Base-by-base conservation (phyloP, 306 rosid species). In the Ochetophila trinervis region DNA sequence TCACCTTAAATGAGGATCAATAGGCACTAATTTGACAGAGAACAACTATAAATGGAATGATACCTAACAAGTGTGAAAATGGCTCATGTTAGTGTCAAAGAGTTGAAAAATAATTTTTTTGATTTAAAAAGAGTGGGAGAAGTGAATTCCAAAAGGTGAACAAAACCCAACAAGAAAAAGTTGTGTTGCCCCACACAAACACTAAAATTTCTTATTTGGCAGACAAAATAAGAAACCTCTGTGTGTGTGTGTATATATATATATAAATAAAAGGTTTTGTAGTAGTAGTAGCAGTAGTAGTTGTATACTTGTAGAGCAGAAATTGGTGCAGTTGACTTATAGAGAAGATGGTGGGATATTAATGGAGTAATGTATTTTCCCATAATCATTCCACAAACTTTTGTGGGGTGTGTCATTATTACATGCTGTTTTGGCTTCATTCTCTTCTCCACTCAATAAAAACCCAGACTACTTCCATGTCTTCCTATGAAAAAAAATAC, bases 1-100 rank as follows among this genome's bases (percentile, higher is more conserved):
- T 5, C 30, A 15, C 4, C 8, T 16, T 22, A 51, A 24, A 49
- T 32, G 45, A 44, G 16, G 17, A 53, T 54, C 2, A 66, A 66
- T 35, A n/a, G 62, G 42, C 22, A 45, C 30, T 24, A 61, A 22
- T 16, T 62, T 48, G 22, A 49, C 60, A 35, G 53, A 57, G 18
- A 20, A 21, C 67, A n/a, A 59, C 62, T 42, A 17, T 63, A 34
- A 65, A 61, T 75, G 81, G 81, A 57, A 72, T 45, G 74, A 55
- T 72, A 62, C 86, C 84, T 78, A 75, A 82, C 79, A 65, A 74
- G 60, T 55, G 72, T 59, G 71, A 63, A 30, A 71, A 36, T 72
- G 74, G 45, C 75, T 76, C 69, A 67, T 23, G 47, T 32, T 49
- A 36, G 56, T 48, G 63, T 24, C 45, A 7, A 60, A 8, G 16